Evolutionary conservation across 352 stramenopile species (phyloP).

Genomic region (Phytophthora parvispora): DNA sequence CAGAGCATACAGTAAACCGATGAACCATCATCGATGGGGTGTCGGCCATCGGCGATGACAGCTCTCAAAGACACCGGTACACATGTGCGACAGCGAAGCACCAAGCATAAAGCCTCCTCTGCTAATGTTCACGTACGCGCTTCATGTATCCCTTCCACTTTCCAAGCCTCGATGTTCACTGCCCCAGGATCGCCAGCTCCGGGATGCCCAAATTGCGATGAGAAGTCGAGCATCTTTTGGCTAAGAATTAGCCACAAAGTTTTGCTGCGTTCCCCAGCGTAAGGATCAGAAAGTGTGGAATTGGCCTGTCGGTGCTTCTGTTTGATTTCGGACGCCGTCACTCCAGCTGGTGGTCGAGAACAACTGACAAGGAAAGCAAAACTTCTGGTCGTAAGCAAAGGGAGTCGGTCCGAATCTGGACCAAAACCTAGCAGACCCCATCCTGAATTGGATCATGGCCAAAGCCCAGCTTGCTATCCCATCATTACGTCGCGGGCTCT

Average conservation of each 20-base stretch:
- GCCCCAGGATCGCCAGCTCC: neutral
- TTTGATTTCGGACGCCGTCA: neutral
- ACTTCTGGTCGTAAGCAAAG: conserved; percentile 15
- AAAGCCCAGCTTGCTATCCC: conserved; percentile 29
- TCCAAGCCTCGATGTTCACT: neutral
- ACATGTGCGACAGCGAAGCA: too few relatives aligned
- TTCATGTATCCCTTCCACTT: too few relatives aligned
- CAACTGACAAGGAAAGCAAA: conserved; percentile 13
- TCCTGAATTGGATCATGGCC: conserved; percentile 27
- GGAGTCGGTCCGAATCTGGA: conserved; percentile 9
- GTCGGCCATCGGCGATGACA: too few relatives aligned
- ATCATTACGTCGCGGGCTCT: conserved; percentile 32
- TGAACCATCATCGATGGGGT: too few relatives aligned
- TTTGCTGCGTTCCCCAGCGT: neutral
- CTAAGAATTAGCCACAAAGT: neutral
- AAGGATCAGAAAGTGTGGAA: neutral
- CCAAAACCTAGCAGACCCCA: conserved; percentile 31
- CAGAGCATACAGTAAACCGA: too few relatives aligned
- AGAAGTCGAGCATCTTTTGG: neutral
- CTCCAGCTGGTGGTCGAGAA: conserved; percentile 25
- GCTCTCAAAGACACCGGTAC: too few relatives aligned
- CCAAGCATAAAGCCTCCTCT: too few relatives aligned
- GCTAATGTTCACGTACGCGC: too few relatives aligned
- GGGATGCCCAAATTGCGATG: neutral
- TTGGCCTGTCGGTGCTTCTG: neutral